A percentile compares a stretch with the other conserved stretches of the same genome.
phyloP scores from a whole-genome alignment of 108 stramenopile genomes.

The Cyclotella baltica region DNA sequence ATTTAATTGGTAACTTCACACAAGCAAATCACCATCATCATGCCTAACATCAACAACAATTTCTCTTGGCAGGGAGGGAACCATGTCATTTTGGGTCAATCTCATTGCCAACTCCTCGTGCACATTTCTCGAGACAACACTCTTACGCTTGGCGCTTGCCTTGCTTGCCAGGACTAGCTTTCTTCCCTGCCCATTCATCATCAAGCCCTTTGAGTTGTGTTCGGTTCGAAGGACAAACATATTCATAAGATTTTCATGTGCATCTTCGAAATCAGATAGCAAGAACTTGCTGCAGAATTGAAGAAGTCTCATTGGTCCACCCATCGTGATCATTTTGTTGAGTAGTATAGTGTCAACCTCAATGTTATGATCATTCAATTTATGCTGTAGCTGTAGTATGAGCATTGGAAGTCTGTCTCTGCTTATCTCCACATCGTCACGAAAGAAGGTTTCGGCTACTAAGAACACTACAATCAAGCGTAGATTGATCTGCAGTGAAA shows the following conservation, averaged over 20 bases:
- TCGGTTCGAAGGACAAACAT: not conserved
- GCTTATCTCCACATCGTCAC: not conserved
- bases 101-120: not conserved
- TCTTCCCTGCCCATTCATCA: not conserved
- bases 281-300: not conserved
- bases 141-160: not conserved
- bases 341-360: not conserved
- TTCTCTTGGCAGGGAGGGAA: not conserved
- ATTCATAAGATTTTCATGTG: not conserved
- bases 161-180: not conserved
- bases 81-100: not conserved
- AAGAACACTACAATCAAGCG: not conserved
- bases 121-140: not conserved
- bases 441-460: not conserved
- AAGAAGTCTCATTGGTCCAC: not conserved
- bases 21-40: no score
- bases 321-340: not conserved
- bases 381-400: not conserved
- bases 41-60: not conserved
- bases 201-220: not conserved
- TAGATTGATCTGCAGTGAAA: not conserved
- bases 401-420: not conserved
- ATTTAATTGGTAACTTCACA: not conserved
- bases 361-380: not conserved
- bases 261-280: not conserved